Percentiles rank a stretch among this genome's conserved stretches.
phyloP scores from a whole-genome alignment of 371 early-diverging fungal species.

The Batkoa obscura region DNA sequence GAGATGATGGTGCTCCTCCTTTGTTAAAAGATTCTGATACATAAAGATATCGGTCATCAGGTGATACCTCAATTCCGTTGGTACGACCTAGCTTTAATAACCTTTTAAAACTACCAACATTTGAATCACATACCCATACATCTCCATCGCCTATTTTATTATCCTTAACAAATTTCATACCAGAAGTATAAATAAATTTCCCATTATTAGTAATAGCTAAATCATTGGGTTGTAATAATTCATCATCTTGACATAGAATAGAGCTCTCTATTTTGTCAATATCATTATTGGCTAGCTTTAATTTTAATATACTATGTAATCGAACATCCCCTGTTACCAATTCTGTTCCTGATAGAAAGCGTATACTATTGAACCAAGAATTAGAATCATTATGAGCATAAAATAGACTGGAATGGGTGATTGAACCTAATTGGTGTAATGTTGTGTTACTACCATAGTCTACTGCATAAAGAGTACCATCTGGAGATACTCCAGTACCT shows the following conservation, averaged over 20 bases:
- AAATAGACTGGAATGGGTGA: not conserved
- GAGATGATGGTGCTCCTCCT: slow-evolving; percentile 14
- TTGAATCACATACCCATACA: slow-evolving; percentile 19
- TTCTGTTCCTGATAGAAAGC: not conserved
- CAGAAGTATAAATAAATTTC: slow-evolving; percentile 17
- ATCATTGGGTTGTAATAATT: slow-evolving; percentile 27
- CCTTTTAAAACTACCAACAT: slow-evolving; percentile 11
- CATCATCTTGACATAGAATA: slow-evolving; percentile 14
- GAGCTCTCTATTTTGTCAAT: not conserved
- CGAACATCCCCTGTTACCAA: not conserved
- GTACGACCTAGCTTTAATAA: slow-evolving; percentile 20
- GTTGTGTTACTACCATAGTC: slow-evolving; percentile 2
- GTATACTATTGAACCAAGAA: not conserved
- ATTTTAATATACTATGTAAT: not conserved
- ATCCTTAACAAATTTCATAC: slow-evolving; percentile 19
- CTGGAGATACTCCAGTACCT: not conserved
- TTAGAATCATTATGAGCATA: not conserved
- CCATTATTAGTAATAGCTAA: slow-evolving; percentile 19
- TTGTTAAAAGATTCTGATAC: slow-evolving; percentile 20
- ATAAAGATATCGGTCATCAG: slow-evolving; percentile 23
- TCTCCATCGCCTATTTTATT: slow-evolving; percentile 20
- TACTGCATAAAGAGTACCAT: not conserved
- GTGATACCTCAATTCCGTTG: slow-evolving; percentile 29
- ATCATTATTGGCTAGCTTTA: not conserved
- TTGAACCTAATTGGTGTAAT: not conserved